Base-by-base conservation (phyloP, 1,284 basidiomycete species). In the Microbotryum lychnidis-dioicae region DNA sequence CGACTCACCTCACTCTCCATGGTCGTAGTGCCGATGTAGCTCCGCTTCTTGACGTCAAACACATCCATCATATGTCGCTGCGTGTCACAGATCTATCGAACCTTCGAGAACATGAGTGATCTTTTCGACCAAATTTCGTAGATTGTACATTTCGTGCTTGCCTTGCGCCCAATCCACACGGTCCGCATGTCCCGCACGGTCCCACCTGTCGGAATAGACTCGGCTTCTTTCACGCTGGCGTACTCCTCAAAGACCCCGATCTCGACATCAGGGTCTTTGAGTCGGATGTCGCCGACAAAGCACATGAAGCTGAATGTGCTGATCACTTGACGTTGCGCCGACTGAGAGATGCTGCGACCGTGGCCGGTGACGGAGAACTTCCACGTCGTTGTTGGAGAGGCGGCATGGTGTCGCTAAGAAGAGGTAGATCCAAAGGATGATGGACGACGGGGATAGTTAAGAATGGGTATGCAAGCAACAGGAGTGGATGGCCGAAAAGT, bases 11-110 rank as follows among this genome's bases (percentile, higher is more conserved):
- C n/a, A 75, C 73, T 1, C 71, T 97, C 93, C 96, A 99, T 99
- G 69, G 88, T 90, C 0, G 96, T 99, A 70, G 96, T 99, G 10
- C 96, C 94, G 73, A 86, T 97, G 74, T 91, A 96, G 18, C 79
- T 78, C 8, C 96, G 82, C 72, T 91, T 90, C 75, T 97, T 97
- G 59, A 99, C 86, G 68, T 92, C 74, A 58, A 76, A 76, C 44
- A 66, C 64, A 56, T 75, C 74, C 47, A 77, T 72, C 49, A 77
- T 64, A 57, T 72, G 66, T 7, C 73, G 60, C 45, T 68, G 69
- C 2, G 65, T 65, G 50, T 72, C 68, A 48, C 70, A 69, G 42
- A 73, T 63, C 70, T 71, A 56, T 14, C 14, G 5, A 9, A 23
- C 51, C 53, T 20, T 27, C 33, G 21, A 18, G 10, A n/a, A 18